Evolutionary conservation across 2,329 filamentous ascomycete species (phyloP).

Genomic region (Aspergillus fijiensis): DNA sequence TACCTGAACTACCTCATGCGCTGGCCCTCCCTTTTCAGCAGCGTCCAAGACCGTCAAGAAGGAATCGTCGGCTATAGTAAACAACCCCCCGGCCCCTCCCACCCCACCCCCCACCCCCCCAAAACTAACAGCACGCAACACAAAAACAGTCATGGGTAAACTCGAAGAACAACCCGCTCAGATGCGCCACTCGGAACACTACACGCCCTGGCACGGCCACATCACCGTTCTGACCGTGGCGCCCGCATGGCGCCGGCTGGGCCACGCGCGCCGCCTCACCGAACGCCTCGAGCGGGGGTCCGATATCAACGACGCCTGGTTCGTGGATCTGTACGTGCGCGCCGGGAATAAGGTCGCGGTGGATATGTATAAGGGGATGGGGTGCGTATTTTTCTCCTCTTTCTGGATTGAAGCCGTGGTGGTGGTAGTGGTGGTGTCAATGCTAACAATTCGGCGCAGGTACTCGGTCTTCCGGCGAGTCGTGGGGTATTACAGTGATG

Average conservation of each 20-base stretch:
- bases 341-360: conserved; percentile 86
- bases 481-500: conserved; percentile 89
- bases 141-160: conserved; percentile 82
- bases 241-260: conserved; percentile 78
- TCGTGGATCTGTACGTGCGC: conserved; percentile 91
- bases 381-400: conserved; percentile 50
- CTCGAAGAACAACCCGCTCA: conserved; percentile 80
- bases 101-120: neutral
- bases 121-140: conserved; percentile 5
- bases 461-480: conserved; percentile 87
- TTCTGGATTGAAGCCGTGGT: neutral
- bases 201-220: conserved; percentile 98
- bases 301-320: conserved; percentile 83
- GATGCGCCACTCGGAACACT: conserved; percentile 75
- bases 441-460: conserved; percentile 28
- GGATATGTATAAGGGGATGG: conserved; percentile 83
- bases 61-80: conserved; percentile 92
- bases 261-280: conserved; percentile 81
- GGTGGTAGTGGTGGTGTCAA: neutral
- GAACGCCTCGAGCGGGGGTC: conserved; percentile 78
- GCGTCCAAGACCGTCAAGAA: conserved; percentile 81
- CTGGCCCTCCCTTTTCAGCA: conserved; percentile 93
- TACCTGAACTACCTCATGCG: conserved; percentile 94
- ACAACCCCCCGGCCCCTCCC: conserved; percentile 28
- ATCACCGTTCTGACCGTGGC: conserved; percentile 94